These are phyloP conservation scores for Hypsizygus marmoreus DNA, from an alignment of 768 basidiomycete genomes.

Conservation along the genomic window DNA sequence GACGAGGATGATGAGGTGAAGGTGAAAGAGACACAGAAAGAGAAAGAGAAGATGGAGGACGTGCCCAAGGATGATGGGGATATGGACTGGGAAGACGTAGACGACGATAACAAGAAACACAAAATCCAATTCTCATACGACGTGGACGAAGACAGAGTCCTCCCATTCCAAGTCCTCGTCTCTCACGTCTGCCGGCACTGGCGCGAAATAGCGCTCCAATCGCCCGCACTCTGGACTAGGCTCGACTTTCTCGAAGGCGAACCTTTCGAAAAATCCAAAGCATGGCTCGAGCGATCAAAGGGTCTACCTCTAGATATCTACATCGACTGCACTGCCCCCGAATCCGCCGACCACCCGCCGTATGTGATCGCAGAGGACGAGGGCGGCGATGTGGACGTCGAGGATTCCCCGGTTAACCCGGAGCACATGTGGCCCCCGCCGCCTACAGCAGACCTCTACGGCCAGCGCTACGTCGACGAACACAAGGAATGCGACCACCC, in stretches of 20 bases:
- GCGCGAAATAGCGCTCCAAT: conserved; percentile 54
- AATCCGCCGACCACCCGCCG: conserved; percentile 17
- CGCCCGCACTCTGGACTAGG: conserved; percentile 57
- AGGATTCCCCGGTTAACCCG: conserved; percentile 17
- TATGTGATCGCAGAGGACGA: too few relatives aligned
- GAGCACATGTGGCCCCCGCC: not conserved
- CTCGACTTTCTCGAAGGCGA: conserved; percentile 41
- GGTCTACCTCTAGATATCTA: conserved; percentile 54
- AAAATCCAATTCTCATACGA: too few relatives aligned
- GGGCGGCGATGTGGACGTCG: conserved; percentile 24
- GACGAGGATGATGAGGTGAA: conserved; percentile 18
- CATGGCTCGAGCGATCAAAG: conserved; percentile 56
- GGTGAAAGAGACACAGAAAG: conserved; percentile 11
- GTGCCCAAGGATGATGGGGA: conserved; percentile 22
- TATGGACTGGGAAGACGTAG: conserved; percentile 16
- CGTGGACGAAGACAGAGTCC: conserved; percentile 8
- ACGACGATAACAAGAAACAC: conserved; percentile 12
- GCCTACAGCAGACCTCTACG: conserved; percentile 1
- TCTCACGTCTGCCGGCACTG: conserved; percentile 66
- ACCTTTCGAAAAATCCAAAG: conserved; percentile 44
- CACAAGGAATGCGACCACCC: conserved; percentile 19
- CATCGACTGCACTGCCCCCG: conserved; percentile 43
- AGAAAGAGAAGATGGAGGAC: conserved; percentile 18
- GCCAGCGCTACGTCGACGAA: conserved; percentile 19
- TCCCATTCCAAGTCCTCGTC: conserved; percentile 53